A percentile compares a stretch with the other conserved stretches of the same genome.
Conservation (phyloP, 164 flowering plant species). For the Annona squamosa region DNA sequence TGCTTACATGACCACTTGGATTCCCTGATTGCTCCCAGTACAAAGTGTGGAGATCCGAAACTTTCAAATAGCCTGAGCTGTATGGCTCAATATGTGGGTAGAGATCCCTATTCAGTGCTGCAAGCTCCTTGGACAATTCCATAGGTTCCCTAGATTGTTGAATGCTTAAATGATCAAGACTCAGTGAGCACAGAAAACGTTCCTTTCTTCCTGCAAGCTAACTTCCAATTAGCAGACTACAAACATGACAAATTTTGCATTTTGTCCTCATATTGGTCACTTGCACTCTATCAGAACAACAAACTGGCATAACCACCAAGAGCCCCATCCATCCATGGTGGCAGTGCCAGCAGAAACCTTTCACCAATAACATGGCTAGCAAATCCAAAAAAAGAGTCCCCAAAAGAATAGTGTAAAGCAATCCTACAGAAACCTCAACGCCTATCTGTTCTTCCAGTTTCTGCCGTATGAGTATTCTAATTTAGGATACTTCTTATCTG, state of each 20-base stretch:
- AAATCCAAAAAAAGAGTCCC: neutral
- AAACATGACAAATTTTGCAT: neutral
- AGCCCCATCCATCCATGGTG: neutral
- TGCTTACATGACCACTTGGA: conserved; percentile 82
- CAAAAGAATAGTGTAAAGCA: neutral
- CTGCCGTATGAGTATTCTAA: neutral
- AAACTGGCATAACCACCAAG: neutral
- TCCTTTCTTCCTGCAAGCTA: conserved; percentile 31
- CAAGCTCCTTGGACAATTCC: conserved; percentile 32
- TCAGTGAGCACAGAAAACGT: conserved; percentile 15
- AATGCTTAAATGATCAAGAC: conserved; percentile 21
- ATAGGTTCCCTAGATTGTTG: conserved; percentile 20
- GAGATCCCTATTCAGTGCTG: conserved; percentile 37
- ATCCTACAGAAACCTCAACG: neutral
- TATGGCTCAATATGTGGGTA: conserved; percentile 72
- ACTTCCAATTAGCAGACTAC: neutral
- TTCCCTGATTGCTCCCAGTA: conserved; percentile 97
- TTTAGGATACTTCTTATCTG: neutral
- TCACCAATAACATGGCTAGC: neutral
- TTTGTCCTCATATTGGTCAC: too few species aligned
- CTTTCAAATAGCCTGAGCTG: conserved; percentile 66
- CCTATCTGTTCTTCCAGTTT: neutral
- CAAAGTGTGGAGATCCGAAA: conserved; percentile 77
- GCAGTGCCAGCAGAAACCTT: neutral
- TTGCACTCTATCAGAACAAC: too few species aligned